Evolutionary conservation across 2,329 filamentous ascomycete species (phyloP).

Genomic region (Beauveria sp.): DNA sequence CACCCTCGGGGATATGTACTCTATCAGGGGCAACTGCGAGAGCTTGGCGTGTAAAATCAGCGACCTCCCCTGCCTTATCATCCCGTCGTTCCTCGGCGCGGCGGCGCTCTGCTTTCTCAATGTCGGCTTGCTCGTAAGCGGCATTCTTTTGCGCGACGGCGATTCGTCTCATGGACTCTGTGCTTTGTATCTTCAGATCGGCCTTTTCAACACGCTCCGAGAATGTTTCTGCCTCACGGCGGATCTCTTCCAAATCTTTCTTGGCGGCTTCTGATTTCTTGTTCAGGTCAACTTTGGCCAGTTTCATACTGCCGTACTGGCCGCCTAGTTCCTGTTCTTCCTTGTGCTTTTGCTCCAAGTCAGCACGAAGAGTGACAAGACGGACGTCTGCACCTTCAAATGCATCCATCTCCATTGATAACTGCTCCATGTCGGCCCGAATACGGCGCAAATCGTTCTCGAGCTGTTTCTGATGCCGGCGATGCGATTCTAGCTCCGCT

Average conservation of each 20-base stretch:
- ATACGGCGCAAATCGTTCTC: slow-evolving; percentile 50
- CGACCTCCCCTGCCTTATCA: slow-evolving; percentile 39
- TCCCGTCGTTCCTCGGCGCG: slow-evolving; percentile 41
- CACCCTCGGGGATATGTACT: slow-evolving; percentile 55
- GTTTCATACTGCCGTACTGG: slow-evolving; percentile 45
- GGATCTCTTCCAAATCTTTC: slow-evolving; percentile 24
- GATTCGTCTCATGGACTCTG: slow-evolving; percentile 41
- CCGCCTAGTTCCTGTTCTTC: slow-evolving; percentile 42
- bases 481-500: slow-evolving; percentile 38
- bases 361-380: slow-evolving; percentile 49
- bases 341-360: slow-evolving; percentile 48
- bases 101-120: slow-evolving; percentile 37
- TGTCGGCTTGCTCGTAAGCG: slow-evolving; percentile 44
- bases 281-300: slow-evolving; percentile 43
- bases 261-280: slow-evolving; percentile 34
- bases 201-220: slow-evolving; percentile 47
- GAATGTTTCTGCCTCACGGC: slow-evolving; percentile 31
- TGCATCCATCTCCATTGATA: slow-evolving; percentile 53
- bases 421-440: slow-evolving; percentile 47
- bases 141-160: slow-evolving; percentile 56
- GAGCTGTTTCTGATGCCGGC: slow-evolving; percentile 29
- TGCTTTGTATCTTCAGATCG: slow-evolving; percentile 42
- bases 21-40: slow-evolving; percentile 43
- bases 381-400: slow-evolving; percentile 62
- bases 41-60: slow-evolving; percentile 49